These are phyloP conservation scores for Trichoderma afroharzianum DNA, from an alignment of 2,329 filamentous ascomycete genomes.

Conservation along the genomic window DNA sequence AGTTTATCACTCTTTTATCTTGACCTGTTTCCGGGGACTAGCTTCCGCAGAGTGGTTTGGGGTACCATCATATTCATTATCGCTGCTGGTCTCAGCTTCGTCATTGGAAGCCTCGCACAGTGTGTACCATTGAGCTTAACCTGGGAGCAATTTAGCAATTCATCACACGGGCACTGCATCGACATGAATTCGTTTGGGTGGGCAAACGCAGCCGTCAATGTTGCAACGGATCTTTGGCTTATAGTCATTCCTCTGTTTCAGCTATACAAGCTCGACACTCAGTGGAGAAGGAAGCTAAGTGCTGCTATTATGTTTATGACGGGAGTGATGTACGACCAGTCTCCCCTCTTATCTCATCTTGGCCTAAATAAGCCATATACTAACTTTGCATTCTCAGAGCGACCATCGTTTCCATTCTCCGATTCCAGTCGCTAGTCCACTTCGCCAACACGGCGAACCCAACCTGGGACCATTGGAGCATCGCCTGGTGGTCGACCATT, in stretches of 20 bases:
- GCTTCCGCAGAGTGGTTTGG: constrained; percentile 33
- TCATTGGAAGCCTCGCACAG: constrained; percentile 34
- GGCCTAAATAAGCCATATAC: not conserved
- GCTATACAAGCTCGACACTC: constrained; percentile 33
- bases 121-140: constrained; percentile 38
- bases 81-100: constrained; percentile 31
- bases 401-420: constrained; percentile 31
- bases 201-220: constrained; percentile 41
- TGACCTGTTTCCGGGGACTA: constrained; percentile 36
- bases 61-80: constrained; percentile 31
- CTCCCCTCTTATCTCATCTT: too few relatives aligned
- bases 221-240: constrained; percentile 42
- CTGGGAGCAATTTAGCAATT: constrained; percentile 42
- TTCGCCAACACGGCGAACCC: constrained; percentile 30
- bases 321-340: constrained; percentile 35
- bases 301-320: constrained; percentile 43
- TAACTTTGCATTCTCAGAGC: constrained; percentile 22
- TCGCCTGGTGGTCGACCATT: constrained; percentile 34
- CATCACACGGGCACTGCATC: constrained; percentile 37
- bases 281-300: constrained; percentile 41
- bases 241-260: constrained; percentile 40
- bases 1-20: constrained; percentile 43
- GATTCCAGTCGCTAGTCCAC: constrained; percentile 27
- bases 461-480: constrained; percentile 30
- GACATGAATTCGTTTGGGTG: constrained; percentile 39